phyloP scores from a whole-genome alignment of 345 rosid genomes.

The Orychophragmus violaceus region DNA sequence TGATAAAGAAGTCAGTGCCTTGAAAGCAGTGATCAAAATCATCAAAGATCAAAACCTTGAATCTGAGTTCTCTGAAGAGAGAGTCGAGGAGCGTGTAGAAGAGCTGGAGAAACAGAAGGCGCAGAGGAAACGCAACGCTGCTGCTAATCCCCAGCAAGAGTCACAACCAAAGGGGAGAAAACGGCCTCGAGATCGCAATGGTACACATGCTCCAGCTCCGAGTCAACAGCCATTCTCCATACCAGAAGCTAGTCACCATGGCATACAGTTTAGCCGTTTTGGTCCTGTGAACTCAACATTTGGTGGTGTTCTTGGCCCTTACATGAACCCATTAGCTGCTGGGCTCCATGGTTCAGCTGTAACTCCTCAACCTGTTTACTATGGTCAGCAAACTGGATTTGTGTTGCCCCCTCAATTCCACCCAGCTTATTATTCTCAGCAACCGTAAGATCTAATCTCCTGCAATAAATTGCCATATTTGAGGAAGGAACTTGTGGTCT shows the following conservation, averaged over 20 bases:
- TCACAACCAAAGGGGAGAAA: constrained; percentile 1
- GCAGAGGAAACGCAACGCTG: constrained; percentile 38
- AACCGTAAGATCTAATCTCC: constrained; percentile 32
- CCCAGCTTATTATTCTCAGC: constrained; percentile 43
- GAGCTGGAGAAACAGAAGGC: constrained; percentile 67
- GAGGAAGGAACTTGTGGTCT: not conserved
- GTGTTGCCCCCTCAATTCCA: constrained; percentile 44
- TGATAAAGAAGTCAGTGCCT: constrained; percentile 47
- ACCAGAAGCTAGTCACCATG: constrained; percentile 36
- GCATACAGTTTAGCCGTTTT: constrained; percentile 33
- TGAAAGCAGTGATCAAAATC: constrained; percentile 53
- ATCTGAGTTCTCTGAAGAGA: constrained; percentile 35
- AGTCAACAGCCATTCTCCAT: constrained; percentile 14
- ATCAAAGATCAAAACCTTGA: constrained; percentile 56
- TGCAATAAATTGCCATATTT: not conserved
- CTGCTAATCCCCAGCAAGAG: constrained; percentile 31
- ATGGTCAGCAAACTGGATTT: constrained; percentile 39
- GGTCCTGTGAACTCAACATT: constrained; percentile 33
- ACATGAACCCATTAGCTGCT: constrained; percentile 33
- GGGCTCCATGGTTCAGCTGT: constrained; percentile 37
- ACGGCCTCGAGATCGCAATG: constrained; percentile 4
- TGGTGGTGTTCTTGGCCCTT: constrained; percentile 23
- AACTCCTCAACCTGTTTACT: constrained; percentile 35
- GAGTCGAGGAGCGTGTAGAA: constrained; percentile 43
- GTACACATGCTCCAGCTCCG: not conserved